Base-by-base conservation (phyloP, 139 green algal genomes). In the Haematococcus sp. region DNA sequence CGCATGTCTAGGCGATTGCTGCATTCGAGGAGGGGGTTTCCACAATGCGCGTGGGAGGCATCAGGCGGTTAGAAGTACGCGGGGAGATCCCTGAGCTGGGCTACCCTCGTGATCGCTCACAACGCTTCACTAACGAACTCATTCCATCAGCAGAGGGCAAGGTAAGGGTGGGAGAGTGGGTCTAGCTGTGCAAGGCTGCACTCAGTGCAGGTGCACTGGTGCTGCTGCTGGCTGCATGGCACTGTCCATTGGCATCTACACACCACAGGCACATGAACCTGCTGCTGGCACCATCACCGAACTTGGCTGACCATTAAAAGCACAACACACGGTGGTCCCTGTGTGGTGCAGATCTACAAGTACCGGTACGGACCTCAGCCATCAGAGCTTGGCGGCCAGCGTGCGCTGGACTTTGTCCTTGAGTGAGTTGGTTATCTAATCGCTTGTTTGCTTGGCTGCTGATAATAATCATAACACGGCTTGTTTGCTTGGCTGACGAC, bases 331-430 rank as follows among this genome's bases (percentile, higher is more conserved):
- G n/a, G n/a, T n/a, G n/a, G n/a, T n/a, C n/a, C n/a, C n/a, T n/a
- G n/a, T n/a, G n/a, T n/a, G n/a, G n/a, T 23, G 25, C 66, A 61
- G 46, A 61, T 73, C 27, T 68, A 68, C 58, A 68, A 40, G 34
- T 79, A 76, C 68, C 81, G 83, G 52, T 79, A 80, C 32, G 83
- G 83, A 3, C 83, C 83, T 0, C 85, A 90, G 76, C 86, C 86
- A 16, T 65, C 61, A 0, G 86, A 93, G 69, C 81, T 92, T 56
- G 87, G 90, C 51, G 90, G 92, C 0, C 80, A 92, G 70, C 77
- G 93, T 0, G 89, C 93, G 0, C 81, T 98, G 33, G 91, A 94
- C 73, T 98, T 98, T 84, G 93, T 98, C 68, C 83, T 98, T 19
- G 71, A 61, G 58, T 51, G 25, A 64, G 67, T 73, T 20, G 7